Evolutionary conservation across 176 grass and related monocot species (phyloP).

Genomic region (Themeda triandra): DNA sequence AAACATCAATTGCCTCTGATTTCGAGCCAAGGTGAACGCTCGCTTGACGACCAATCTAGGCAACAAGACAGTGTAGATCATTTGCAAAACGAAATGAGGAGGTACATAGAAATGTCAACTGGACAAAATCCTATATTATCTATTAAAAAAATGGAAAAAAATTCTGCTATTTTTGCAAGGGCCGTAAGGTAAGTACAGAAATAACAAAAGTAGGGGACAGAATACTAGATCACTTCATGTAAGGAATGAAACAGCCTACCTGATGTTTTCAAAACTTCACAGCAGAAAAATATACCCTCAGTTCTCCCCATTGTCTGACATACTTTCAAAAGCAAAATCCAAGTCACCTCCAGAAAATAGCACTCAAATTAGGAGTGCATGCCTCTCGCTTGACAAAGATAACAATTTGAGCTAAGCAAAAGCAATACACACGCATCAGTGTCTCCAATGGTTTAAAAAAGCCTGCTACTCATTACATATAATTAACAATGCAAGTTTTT

Average conservation of each 20-base stretch:
- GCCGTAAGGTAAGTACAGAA: constrained; percentile 6
- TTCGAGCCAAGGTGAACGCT: no score
- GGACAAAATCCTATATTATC: no score
- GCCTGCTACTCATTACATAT: background rate
- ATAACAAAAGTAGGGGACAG: no score
- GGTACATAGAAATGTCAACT: background rate
- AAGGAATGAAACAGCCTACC: constrained; percentile 30
- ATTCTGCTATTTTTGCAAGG: background rate
- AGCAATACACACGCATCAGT: background rate
- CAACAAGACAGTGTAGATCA: background rate
- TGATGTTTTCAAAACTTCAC: constrained; percentile 69
- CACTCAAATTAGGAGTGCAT: constrained; percentile 1
- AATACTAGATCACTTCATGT: no score
- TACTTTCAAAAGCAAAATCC: no score
- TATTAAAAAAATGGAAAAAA: no score
- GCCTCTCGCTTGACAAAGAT: background rate
- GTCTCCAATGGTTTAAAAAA: background rate
- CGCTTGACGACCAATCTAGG: no score
- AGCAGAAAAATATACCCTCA: constrained; percentile 40
- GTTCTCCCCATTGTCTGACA: no score
- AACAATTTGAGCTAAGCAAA: constrained; percentile 3
- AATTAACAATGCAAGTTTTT: background rate
- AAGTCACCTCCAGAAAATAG: constrained; percentile 39
- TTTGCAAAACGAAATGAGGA: background rate
- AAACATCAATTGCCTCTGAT: no score